A percentile compares a stretch with the other conserved stretches of the same genome.
phyloP scores from a whole-genome alignment of 2,329 filamentous ascomycete genomes.

The Hymenoscyphus repandus region DNA sequence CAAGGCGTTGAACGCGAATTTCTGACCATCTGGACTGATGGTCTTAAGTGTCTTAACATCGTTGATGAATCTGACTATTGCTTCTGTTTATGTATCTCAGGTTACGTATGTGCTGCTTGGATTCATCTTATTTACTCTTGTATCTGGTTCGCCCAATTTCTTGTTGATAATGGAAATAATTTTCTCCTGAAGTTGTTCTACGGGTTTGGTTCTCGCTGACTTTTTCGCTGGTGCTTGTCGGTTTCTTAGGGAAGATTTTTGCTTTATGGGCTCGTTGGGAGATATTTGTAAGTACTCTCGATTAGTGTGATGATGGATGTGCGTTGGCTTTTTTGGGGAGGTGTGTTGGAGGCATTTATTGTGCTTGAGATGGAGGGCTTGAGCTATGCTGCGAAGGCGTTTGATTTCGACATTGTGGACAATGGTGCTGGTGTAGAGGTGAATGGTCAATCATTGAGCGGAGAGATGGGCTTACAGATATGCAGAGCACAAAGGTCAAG shows the following conservation, averaged over 20 bases:
- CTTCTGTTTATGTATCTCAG: constrained; percentile 3
- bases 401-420: neutral
- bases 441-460: too few species aligned
- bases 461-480: too few species aligned
- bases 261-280: neutral
- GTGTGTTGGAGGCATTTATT: neutral
- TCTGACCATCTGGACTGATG: constrained; percentile 1
- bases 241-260: neutral
- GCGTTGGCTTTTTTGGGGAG: too few species aligned
- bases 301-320: too few species aligned
- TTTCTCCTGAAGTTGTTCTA: neutral
- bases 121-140: neutral
- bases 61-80: constrained; percentile 5
- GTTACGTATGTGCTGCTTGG: neutral
- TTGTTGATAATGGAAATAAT: constrained; percentile 1
- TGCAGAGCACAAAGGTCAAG: too few species aligned
- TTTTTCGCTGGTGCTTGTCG: neutral
- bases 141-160: neutral
- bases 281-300: neutral
- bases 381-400: neutral
- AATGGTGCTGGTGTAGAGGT: neutral
- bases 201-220: neutral
- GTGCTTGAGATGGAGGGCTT: neutral
- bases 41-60: constrained; percentile 2
- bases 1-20: constrained; percentile 1